phyloP scores from a whole-genome alignment of 148 eudicot species.

The Vaccinium darrowii region DNA sequence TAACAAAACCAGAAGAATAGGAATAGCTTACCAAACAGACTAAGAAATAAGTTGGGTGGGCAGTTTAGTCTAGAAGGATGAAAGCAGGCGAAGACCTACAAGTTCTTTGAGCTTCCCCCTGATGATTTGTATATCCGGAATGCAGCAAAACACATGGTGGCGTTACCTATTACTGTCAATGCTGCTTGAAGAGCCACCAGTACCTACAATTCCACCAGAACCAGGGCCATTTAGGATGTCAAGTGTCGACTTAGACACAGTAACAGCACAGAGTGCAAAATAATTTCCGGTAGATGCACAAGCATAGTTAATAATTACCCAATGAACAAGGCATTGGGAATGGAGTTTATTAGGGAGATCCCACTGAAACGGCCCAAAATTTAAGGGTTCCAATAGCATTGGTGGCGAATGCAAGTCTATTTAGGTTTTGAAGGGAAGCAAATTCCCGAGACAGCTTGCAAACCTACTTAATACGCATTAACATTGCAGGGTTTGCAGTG shows the following conservation, averaged over 20 bases:
- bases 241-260: neutral
- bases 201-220: conserved; percentile 39
- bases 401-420: neutral
- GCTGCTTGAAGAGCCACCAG: conserved; percentile 93
- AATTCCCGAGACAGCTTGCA: neutral
- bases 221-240: neutral
- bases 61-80: neutral
- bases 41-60: neutral
- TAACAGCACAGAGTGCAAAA: neutral
- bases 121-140: conserved; percentile 63
- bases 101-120: conserved; percentile 43
- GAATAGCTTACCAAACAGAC: conserved; percentile 7
- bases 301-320: neutral
- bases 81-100: conserved; percentile 22
- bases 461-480: neutral
- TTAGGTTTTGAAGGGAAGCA: neutral
- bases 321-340: neutral
- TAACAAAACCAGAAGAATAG: neutral
- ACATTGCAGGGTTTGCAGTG: neutral
- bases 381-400: neutral
- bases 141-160: conserved; percentile 91
- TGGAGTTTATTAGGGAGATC: too few relatives aligned
- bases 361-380: neutral
- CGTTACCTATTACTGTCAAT: conserved; percentile 80
- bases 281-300: neutral